A percentile compares a stretch with the other conserved stretches of the same genome.
These are phyloP conservation scores for Chytriomyces hyalinus DNA, from an alignment of 192 early-diverging fungal species.

Conservation along the genomic window DNA sequence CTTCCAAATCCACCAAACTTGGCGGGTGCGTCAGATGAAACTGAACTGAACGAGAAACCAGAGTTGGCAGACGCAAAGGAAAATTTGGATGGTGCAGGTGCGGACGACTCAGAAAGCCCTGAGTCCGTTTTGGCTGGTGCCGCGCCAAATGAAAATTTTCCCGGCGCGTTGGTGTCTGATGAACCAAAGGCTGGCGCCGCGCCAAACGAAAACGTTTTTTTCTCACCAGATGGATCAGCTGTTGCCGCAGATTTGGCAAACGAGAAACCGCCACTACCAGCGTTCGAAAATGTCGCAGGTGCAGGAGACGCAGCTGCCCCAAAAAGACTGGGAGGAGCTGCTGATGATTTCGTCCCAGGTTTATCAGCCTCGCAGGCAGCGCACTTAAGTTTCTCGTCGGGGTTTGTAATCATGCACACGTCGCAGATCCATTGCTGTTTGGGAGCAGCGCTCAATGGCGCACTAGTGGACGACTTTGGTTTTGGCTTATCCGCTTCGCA, in stretches of 20 bases:
- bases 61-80: not conserved
- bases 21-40: not conserved
- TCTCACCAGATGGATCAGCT: not conserved
- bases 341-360: not conserved
- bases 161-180: too few relatives aligned
- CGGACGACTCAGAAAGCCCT: not conserved
- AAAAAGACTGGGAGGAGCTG: not conserved
- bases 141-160: not conserved
- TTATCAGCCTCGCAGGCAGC: conserved; percentile 18
- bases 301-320: not conserved
- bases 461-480: too few relatives aligned
- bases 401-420: conserved; percentile 4
- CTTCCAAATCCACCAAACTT: conserved; percentile 23
- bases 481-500: conserved; percentile 21
- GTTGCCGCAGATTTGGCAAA: conserved; percentile 11
- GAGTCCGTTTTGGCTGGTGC: not conserved
- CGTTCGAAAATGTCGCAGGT: too few relatives aligned
- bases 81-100: not conserved
- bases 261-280: conserved; percentile 2
- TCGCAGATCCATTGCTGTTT: conserved; percentile 20
- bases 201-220: not conserved
- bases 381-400: conserved; percentile 8
- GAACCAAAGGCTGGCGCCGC: not conserved
- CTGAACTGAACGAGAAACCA: not conserved
- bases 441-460: not conserved